phyloP scores from a whole-genome alignment of 2,329 filamentous ascomycete species.

The Chaetomium strumarium region DNA sequence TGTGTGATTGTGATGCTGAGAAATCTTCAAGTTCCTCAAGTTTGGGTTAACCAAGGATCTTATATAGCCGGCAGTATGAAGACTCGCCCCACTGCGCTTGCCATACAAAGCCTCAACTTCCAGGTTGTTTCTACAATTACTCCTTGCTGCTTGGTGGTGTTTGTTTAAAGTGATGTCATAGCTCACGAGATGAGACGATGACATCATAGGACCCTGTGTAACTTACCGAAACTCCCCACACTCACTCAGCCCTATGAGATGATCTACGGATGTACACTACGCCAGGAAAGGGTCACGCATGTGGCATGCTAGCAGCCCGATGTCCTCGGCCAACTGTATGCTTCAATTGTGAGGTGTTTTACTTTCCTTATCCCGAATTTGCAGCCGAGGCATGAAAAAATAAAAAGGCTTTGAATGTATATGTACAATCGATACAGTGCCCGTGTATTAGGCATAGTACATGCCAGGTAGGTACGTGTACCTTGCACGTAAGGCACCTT shows the following conservation, averaged over 20 bases:
- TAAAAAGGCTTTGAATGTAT: background rate
- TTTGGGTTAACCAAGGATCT: background rate
- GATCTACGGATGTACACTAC: background rate
- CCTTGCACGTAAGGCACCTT: no score
- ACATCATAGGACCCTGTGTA: slow-evolving; percentile 16
- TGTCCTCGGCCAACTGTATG: no score
- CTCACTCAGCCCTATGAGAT: slow-evolving; percentile 7
- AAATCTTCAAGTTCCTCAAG: no score
- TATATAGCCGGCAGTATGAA: background rate
- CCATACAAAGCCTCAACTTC: no score
- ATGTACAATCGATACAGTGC: no score
- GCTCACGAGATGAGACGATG: slow-evolving; percentile 4
- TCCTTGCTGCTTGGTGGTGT: slow-evolving; percentile 2
- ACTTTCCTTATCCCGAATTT: no score
- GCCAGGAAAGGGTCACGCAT: no score
- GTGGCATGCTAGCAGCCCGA: no score
- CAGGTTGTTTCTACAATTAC: background rate
- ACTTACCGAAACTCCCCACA: background rate
- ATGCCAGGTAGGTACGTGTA: no score
- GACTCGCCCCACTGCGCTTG: no score
- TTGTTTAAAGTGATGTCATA: slow-evolving; percentile 20
- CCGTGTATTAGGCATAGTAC: no score
- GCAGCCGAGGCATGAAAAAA: background rate
- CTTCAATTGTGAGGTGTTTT: no score
- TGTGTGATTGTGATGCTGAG: background rate